Evolutionary conservation across 23 red algal genomes (phyloP).

Genomic region (Gracilaria caudata): DNA sequence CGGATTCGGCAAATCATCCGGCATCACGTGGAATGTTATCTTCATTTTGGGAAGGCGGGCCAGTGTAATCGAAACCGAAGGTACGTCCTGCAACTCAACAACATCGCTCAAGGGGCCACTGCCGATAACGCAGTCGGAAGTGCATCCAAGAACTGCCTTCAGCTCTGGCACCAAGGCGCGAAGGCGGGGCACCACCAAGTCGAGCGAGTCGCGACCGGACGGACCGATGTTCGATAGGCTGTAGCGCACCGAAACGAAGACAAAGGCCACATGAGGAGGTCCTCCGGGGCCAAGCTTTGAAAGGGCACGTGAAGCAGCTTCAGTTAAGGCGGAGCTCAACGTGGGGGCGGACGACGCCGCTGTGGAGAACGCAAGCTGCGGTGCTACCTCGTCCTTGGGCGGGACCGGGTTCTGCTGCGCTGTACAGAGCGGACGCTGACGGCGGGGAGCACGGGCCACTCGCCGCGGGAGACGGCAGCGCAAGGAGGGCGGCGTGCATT

Average conservation of each 20-base stretch:
- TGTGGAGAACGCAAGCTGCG: slow-evolving; percentile 49
- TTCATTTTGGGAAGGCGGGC: slow-evolving; percentile 40
- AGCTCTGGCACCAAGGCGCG: slow-evolving; percentile 61
- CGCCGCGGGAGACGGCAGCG: background rate
- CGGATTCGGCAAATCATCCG: slow-evolving; percentile 66
- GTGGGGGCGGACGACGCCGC: slow-evolving; percentile 59
- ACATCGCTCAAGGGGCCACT: slow-evolving; percentile 20
- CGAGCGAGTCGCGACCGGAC: slow-evolving; percentile 60
- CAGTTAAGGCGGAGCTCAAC: slow-evolving; percentile 48
- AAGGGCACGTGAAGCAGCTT: slow-evolving; percentile 63
- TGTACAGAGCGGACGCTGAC: slow-evolving; percentile 4
- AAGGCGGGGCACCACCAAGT: slow-evolving; percentile 62
- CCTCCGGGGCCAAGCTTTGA: slow-evolving; percentile 61
- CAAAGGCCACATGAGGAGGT: slow-evolving; percentile 46
- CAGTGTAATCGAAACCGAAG: slow-evolving; percentile 61
- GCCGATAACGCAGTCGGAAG: slow-evolving; percentile 74
- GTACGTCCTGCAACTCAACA: slow-evolving; percentile 54
- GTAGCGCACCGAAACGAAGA: slow-evolving; percentile 76
- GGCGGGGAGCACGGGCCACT: background rate
- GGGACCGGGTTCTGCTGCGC: slow-evolving; percentile 16
- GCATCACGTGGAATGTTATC: slow-evolving; percentile 76
- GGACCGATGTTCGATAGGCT: slow-evolving; percentile 50
- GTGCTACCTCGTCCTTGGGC: background rate
- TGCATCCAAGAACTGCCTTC: slow-evolving; percentile 67
- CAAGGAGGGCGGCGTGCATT: background rate